phyloP scores from a whole-genome alignment of 768 basidiomycete species.

The Phaeotremella skinneri region DNA sequence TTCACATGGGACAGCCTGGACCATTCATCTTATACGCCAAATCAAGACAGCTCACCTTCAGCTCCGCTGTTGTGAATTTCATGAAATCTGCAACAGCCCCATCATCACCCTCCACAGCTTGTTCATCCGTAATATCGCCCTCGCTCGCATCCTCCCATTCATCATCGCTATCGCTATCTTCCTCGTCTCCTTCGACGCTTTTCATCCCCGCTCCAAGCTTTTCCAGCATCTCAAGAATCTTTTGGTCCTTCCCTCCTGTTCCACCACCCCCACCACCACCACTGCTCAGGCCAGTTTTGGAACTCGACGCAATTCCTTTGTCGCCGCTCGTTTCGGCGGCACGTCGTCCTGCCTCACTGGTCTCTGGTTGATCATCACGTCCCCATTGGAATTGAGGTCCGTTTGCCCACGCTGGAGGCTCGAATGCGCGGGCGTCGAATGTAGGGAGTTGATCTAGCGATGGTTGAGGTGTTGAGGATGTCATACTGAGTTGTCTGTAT shows the following conservation, averaged over 20 bases:
- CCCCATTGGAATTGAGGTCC: conserved; percentile 9
- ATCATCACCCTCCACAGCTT: background rate
- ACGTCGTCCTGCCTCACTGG: conserved; percentile 1
- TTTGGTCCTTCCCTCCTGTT: conserved; percentile 20
- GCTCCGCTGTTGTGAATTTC: background rate
- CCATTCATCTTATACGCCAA: no score
- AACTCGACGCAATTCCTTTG: conserved; percentile 8
- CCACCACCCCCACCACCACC: background rate
- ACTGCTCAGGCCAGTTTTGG: background rate
- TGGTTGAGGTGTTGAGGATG: background rate
- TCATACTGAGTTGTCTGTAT: background rate
- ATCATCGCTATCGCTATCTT: conserved; percentile 9
- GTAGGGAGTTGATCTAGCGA: conserved; percentile 1
- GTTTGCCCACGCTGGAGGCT: conserved; percentile 35
- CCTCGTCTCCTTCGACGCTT: conserved; percentile 36
- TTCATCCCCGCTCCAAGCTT: conserved; percentile 21
- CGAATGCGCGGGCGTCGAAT: conserved; percentile 27
- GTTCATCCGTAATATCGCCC: background rate
- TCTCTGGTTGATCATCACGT: background rate
- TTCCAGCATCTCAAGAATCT: conserved; percentile 17
- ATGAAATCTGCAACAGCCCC: background rate
- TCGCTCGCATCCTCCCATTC: conserved; percentile 4
- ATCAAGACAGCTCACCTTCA: no score
- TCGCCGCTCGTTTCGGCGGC: conserved; percentile 48
- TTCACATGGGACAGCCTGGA: no score